Base-by-base conservation (phyloP, 2,329 filamentous ascomycete genomes). In the Meredithiella fracta region DNA sequence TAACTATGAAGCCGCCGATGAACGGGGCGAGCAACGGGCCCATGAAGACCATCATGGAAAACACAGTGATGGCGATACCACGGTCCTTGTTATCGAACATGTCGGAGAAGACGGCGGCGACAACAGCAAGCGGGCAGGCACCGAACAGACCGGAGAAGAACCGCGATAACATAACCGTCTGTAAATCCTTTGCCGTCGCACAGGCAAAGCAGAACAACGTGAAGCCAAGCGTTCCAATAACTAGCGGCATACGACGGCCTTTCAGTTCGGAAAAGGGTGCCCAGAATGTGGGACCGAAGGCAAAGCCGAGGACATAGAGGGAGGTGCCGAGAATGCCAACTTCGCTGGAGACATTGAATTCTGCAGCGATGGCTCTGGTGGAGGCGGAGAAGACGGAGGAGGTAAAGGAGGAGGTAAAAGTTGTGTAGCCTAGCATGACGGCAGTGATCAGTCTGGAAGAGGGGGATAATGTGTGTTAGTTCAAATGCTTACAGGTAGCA, bases 81-180 rank as follows among this genome's bases (percentile, higher is more conserved):
- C 81, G 73, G 47, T 75, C 77, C 60, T 73, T 71, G 67, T 83
- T 80, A 67, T 80, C 76, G 62, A 83, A 82, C 77, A 85, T 81
- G 67, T 87, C 83, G 22, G 79, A 80, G 67, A 85, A 85, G 54
- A 85, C 79, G 58, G 82, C 83, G 2, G 79, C 82, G 54, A 83
- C 82, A 64, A 86, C 73, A 61, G 85, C 76, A 44, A 87, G 68
- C 1, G 82, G 79, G 59, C 78, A 82, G 53, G 82, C 82, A 26
- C 83, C 84, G 60, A 84, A 84, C 65, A 85, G 83, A 51, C 86
- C 85, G 58, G 72, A 71, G 62, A 89, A 85, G 69, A 91, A 86
- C 14, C 86, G 79, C 63, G 79, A 81, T 57, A 89, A 75, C 23
- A 86, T 70, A 20, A 91, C 70, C 0, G 82, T 81, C 63, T 83